Base-by-base conservation (phyloP, 495 filamentous ascomycete species). In the Neurospora tetrasperma region DNA sequence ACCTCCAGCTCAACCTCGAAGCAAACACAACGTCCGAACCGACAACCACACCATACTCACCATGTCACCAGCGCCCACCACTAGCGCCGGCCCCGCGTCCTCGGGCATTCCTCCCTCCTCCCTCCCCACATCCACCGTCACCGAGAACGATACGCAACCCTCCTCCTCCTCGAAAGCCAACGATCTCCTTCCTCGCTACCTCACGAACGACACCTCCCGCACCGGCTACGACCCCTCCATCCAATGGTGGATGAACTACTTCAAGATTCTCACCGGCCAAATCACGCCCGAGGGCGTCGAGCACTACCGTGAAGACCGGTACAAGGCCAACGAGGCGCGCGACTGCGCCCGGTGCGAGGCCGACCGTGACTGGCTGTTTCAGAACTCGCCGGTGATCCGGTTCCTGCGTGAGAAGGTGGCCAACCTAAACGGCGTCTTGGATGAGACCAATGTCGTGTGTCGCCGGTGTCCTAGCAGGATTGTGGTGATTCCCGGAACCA, bases 301-400 rank as follows among this genome's bases (percentile, higher is more conserved):
- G 74, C 85, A 90, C 80, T 96, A 91, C 85, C 89, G 91, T 72
- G 84, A 89, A 74, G 89, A 86, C 76, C 86, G 86, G 72, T 92
- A 94, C 82, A 80, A 84, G 48, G 83, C 86, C 69, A 87, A 91
- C 80, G 92, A 93, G 81, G 85, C 84, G 73, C 80, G 82, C 41
- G 92, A 97, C 84, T 94, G 91, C 85, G 84, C 85, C 77, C 88
- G 88, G 41, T 97, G 93, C 82, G 92, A 97, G 75, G 81, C 88
- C 23, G 87, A 92, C 78, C 88, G 91, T 27, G 91, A 94, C 79
- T 97, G 90, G 81, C 85, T 94, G 16, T 87, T 98, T 73, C 80
- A 90, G 74, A 91, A 93, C 84, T 93, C 92, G 74, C 96, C 96
- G 20, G 90, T 91, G 62, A 88, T 99, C 71, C 90, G 90, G 42